Conservation (phyloP, 345 rosid genomes). For the Eucalyptus albens region DNA sequence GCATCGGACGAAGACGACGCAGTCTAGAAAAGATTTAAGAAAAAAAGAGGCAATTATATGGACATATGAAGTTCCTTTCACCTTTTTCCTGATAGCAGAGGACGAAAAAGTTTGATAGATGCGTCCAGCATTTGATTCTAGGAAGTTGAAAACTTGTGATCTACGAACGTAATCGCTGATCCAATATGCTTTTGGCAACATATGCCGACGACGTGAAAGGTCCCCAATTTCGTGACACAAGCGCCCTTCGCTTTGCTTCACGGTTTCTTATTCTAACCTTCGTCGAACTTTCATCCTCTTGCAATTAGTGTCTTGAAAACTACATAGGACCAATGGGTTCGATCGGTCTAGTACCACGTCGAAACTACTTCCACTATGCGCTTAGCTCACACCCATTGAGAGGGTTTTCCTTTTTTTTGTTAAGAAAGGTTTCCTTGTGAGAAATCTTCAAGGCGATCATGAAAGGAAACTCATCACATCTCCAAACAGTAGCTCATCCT, state of each 20-base stretch:
- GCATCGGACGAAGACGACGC: not conserved
- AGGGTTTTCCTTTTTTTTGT: not conserved
- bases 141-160: not conserved
- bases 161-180: not conserved
- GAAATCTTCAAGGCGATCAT: not conserved
- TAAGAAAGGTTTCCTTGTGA: not conserved
- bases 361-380: not conserved
- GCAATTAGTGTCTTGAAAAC: not conserved
- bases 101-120: not conserved
- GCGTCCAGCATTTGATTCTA: not conserved
- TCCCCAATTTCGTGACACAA: not conserved
- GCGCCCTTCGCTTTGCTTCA: not conserved
- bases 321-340: not conserved
- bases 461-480: not conserved
- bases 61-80: not conserved
- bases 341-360: not conserved
- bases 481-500: not conserved
- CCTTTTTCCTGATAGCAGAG: not conserved
- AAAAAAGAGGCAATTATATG: not conserved
- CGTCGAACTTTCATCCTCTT: not conserved
- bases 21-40: not conserved
- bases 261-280: not conserved
- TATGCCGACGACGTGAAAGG: not conserved
- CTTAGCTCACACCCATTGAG: not conserved
- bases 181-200: not conserved